Conservation (phyloP, 805 yeast species). For the Pichia exigua region DNA sequence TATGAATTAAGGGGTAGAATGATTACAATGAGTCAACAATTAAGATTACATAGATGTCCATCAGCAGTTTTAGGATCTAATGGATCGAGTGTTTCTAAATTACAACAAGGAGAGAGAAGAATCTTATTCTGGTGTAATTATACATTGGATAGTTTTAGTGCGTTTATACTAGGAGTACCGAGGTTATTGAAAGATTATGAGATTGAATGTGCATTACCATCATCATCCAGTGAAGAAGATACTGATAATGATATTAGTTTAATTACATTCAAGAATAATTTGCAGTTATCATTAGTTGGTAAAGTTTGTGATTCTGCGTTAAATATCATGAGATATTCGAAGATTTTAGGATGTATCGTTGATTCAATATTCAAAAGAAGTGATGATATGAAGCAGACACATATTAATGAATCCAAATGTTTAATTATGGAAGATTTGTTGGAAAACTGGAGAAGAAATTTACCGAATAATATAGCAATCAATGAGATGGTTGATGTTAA, state of each 20-base stretch:
- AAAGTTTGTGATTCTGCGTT: slow-evolving; percentile 59
- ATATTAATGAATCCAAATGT: slow-evolving; percentile 26
- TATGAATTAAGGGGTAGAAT: slow-evolving; percentile 71
- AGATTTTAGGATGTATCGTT: slow-evolving; percentile 64
- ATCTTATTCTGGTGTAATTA: slow-evolving; percentile 80
- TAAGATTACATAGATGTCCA: slow-evolving; percentile 81
- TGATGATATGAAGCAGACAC: slow-evolving; percentile 22
- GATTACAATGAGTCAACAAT: slow-evolving; percentile 76
- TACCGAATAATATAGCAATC: slow-evolving; percentile 54
- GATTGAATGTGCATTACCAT: slow-evolving; percentile 81
- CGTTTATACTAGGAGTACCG: slow-evolving; percentile 77
- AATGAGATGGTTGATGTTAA: slow-evolving; percentile 30
- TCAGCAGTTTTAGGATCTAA: slow-evolving; percentile 65
- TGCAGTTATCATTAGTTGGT: slow-evolving; percentile 57
- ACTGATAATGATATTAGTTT: slow-evolving; percentile 45
- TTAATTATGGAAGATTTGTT: slow-evolving; percentile 51
- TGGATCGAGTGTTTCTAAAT: slow-evolving; percentile 56
- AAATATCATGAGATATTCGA: slow-evolving; percentile 59
- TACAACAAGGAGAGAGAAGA: slow-evolving; percentile 78
- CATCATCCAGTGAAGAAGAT: slow-evolving; percentile 29
- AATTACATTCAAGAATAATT: slow-evolving; percentile 47
- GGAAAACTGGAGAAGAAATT: slow-evolving; percentile 70
- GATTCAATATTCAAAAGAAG: slow-evolving; percentile 64
- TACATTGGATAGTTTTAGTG: slow-evolving; percentile 65
- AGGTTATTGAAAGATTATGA: slow-evolving; percentile 71